Evolutionary conservation across 257 asterid species (phyloP).

Genomic region (Solanum ahanhuiri): DNA sequence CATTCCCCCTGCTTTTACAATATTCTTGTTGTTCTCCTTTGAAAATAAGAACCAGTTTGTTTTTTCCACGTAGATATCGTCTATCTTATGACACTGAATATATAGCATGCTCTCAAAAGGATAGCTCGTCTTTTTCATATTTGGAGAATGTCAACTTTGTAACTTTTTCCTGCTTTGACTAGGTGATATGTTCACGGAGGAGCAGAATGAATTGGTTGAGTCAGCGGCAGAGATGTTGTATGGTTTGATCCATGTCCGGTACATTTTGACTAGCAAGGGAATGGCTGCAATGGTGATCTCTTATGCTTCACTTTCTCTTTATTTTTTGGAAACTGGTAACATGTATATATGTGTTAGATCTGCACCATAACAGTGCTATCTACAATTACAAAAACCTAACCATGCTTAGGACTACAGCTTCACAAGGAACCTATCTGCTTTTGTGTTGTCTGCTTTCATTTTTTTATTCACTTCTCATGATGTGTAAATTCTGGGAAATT

Average conservation of each 20-base stretch:
- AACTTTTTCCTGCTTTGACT: conserved; percentile 3
- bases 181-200: conserved; percentile 94
- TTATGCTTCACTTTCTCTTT: neutral
- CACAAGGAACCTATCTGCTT: neutral
- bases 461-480: neutral
- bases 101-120: neutral
- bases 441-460: neutral
- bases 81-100: neutral
- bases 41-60: neutral
- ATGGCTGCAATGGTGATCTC: conserved; percentile 88
- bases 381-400: neutral
- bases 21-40: neutral
- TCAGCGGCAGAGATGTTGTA: conserved; percentile 98
- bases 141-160: conserved; percentile 10
- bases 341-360: neutral
- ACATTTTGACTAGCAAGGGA: conserved; percentile 92
- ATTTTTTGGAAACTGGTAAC: neutral
- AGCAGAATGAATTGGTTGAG: conserved; percentile 92
- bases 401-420: neutral
- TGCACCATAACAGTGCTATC: neutral
- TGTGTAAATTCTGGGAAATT: neutral
- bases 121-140: neutral
- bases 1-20: neutral
- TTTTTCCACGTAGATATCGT: neutral
- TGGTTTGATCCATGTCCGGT: conserved; percentile 85